Evolutionary conservation across 768 basidiomycete genomes (phyloP).

Genomic region (Strobilomyces dryophilus): DNA sequence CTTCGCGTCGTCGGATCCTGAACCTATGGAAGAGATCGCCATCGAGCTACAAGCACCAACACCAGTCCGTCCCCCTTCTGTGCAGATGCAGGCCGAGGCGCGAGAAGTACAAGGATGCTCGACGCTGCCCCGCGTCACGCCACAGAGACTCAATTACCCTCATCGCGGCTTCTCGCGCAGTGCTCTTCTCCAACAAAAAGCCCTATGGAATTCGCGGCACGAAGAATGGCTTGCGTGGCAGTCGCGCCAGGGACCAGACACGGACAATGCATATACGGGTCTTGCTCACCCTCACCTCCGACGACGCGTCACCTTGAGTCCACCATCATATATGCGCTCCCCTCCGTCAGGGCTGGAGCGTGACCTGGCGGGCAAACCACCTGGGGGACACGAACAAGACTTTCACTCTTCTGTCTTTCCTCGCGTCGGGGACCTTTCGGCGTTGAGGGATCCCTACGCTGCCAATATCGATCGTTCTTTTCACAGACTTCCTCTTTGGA

Average conservation of each 20-base stretch:
- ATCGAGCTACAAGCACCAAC: slow-evolving; percentile 18
- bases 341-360: slow-evolving; percentile 31
- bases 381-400: slow-evolving; percentile 10
- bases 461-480: slow-evolving; percentile 58
- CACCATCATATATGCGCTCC: slow-evolving; percentile 18
- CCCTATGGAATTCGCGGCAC: slow-evolving; percentile 56
- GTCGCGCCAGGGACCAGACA: slow-evolving; percentile 5
- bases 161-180: slow-evolving; percentile 64
- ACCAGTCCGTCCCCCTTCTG: slow-evolving; percentile 17
- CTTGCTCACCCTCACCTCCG: slow-evolving; percentile 12
- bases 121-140: slow-evolving; percentile 7
- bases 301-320: neutral
- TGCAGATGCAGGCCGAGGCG: neutral
- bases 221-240: slow-evolving; percentile 46
- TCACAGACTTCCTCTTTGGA: slow-evolving; percentile 55
- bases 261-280: slow-evolving; percentile 27
- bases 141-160: slow-evolving; percentile 41
- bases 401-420: slow-evolving; percentile 40
- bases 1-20: slow-evolving; percentile 9
- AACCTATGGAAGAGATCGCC: slow-evolving; percentile 14
- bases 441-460: slow-evolving; percentile 55
- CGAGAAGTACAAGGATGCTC: slow-evolving; percentile 3
- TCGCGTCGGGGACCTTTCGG: slow-evolving; percentile 58
- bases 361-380: slow-evolving; percentile 15
- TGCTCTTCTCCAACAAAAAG: slow-evolving; percentile 56